Percentiles rank a stretch among this genome's conserved stretches.
These are phyloP conservation scores for Exserohilum turcica DNA, from an alignment of 2,329 filamentous ascomycete genomes.

Conservation along the genomic window DNA sequence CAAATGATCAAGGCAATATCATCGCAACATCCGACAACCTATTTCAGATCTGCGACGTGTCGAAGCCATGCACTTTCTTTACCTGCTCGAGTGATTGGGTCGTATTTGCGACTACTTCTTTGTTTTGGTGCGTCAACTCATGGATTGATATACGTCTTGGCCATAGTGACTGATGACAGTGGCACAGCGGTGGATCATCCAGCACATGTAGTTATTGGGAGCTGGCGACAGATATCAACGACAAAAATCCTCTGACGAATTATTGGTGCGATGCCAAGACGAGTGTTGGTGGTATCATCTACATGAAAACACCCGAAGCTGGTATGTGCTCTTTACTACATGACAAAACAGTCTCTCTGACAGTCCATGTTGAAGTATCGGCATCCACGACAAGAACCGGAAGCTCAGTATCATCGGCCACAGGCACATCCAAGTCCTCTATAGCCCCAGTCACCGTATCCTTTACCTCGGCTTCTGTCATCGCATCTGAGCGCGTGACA, in stretches of 20 bases:
- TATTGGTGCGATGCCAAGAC: constrained; percentile 21
- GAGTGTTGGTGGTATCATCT: constrained; percentile 11
- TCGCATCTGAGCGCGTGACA: not conserved
- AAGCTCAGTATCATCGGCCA: not conserved
- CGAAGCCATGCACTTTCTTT: constrained; percentile 14
- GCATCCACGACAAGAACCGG: not conserved
- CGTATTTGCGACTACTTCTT: constrained; percentile 2
- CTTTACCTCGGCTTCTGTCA: not conserved
- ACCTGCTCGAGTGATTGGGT: constrained; percentile 13
- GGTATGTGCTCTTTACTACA: not conserved
- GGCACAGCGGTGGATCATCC: constrained; percentile 8
- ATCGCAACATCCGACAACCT: constrained; percentile 14
- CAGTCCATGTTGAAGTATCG: not conserved
- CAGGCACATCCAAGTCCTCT: not conserved
- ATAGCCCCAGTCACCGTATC: not conserved
- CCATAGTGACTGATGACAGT: not conserved
- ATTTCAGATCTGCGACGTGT: constrained; percentile 11
- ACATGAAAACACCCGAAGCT: constrained; percentile 13
- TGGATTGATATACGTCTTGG: not conserved
- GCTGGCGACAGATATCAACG: constrained; percentile 14
- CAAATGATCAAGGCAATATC: constrained; percentile 11
- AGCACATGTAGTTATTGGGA: constrained; percentile 17
- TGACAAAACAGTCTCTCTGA: not conserved
- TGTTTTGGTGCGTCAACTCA: constrained; percentile 10
- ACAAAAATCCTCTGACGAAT: constrained; percentile 16